Evolutionary conservation across 1,139 yeast species (phyloP).

Genomic region (Tardiomyces blankii): DNA sequence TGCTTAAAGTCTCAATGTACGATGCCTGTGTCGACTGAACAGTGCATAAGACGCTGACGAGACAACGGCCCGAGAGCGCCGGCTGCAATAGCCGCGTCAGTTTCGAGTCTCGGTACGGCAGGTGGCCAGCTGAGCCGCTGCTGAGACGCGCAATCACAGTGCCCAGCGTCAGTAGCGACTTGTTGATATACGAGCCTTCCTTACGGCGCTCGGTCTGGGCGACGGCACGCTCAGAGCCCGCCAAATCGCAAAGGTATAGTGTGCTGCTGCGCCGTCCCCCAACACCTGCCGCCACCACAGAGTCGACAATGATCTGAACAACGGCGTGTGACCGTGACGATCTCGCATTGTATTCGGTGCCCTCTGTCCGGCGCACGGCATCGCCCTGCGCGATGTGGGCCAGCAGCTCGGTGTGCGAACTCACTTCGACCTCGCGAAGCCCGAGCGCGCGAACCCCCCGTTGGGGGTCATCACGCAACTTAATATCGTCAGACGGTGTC

Average conservation of each 20-base stretch:
- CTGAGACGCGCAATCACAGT: constrained; percentile 72
- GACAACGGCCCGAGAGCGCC: constrained; percentile 77
- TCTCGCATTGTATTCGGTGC: constrained; percentile 74
- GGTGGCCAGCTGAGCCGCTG: constrained; percentile 34
- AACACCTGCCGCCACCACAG: constrained; percentile 29
- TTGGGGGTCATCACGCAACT: constrained; percentile 62
- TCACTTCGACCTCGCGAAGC: constrained; percentile 48
- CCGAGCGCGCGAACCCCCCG: constrained; percentile 76
- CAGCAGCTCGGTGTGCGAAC: constrained; percentile 48
- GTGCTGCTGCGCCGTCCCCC: constrained; percentile 41
- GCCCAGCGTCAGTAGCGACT: constrained; percentile 77
- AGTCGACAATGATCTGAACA: constrained; percentile 54
- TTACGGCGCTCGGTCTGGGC: constrained; percentile 72
- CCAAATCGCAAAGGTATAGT: constrained; percentile 83
- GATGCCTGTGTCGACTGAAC: constrained; percentile 56
- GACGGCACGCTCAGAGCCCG: constrained; percentile 91
- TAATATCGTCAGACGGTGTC: constrained; percentile 37
- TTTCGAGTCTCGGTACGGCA: constrained; percentile 89
- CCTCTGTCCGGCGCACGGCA: constrained; percentile 63
- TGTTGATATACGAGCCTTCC: constrained; percentile 88
- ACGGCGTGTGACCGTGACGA: constrained; percentile 92
- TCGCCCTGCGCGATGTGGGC: constrained; percentile 60
- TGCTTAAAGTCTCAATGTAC: constrained; percentile 70
- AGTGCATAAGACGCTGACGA: constrained; percentile 83
- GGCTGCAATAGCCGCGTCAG: constrained; percentile 83